These are phyloP conservation scores for Magnusiomyces clavatus DNA, from an alignment of 1,139 yeast species.

Conservation along the genomic window DNA sequence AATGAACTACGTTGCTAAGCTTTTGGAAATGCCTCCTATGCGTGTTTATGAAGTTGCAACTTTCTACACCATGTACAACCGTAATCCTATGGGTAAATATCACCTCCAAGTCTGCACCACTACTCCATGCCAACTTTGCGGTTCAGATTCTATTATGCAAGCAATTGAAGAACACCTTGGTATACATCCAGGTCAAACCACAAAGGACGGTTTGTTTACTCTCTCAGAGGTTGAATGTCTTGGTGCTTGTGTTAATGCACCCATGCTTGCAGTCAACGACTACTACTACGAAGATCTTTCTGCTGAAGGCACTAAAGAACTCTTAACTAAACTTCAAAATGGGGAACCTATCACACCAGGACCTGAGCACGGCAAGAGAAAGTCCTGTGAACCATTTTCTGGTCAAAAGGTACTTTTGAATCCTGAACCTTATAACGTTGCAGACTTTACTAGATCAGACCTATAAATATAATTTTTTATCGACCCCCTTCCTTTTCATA, in stretches of 20 bases:
- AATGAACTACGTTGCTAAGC: slow-evolving; percentile 85
- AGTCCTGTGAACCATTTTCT: slow-evolving; percentile 67
- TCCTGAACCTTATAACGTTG: slow-evolving; percentile 60
- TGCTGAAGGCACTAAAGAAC: slow-evolving; percentile 51
- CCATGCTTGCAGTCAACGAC: slow-evolving; percentile 80
- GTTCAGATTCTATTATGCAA: slow-evolving; percentile 68
- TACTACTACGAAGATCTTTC: slow-evolving; percentile 81
- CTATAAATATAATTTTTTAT: slow-evolving; percentile 18
- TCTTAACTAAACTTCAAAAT: slow-evolving; percentile 55
- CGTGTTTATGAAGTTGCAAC: slow-evolving; percentile 92
- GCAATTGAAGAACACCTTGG: slow-evolving; percentile 57
- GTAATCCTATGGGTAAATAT: slow-evolving; percentile 81
- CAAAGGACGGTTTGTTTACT: slow-evolving; percentile 68
- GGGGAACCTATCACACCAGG: slow-evolving; percentile 61
- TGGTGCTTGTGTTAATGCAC: slow-evolving; percentile 90
- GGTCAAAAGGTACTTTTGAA: slow-evolving; percentile 59
- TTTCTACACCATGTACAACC: slow-evolving; percentile 86
- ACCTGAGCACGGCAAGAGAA: slow-evolving; percentile 57
- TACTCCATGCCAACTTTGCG: slow-evolving; percentile 84
- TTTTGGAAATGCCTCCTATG: slow-evolving; percentile 90
- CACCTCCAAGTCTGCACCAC: slow-evolving; percentile 85
- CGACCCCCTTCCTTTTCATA: background rate
- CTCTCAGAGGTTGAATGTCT: slow-evolving; percentile 85
- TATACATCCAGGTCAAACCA: slow-evolving; percentile 73
- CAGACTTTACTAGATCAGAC: slow-evolving; percentile 44